Base-by-base conservation (phyloP, 371 early-diverging fungal species). In the Thermomucor indicae-seudaticae region DNA sequence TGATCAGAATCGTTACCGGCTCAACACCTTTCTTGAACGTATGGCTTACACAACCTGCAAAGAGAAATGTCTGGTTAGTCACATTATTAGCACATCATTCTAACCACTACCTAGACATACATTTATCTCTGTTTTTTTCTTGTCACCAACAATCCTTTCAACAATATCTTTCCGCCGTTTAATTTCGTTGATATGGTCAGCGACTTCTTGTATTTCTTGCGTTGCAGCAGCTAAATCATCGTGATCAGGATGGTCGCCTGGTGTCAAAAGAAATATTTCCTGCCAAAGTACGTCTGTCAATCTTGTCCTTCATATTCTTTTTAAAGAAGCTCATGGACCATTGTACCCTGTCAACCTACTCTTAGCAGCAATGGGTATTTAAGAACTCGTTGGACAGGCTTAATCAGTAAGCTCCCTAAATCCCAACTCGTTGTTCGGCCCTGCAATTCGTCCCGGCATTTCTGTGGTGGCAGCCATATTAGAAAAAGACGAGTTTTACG, bases 101-200 rank as follows among this genome's bases (percentile, higher is more conserved):
- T 6, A 3, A 17, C 0, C 12, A 10, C 12, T n/a, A 2, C 8
- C 4, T 24, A 28, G 25, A 44, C 61, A 50, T 69, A 84, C 83
- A 75, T 80, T 79, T 2, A 83, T 77, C 40, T 88, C 87, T 4
- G 64, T 65, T 43, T 72, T 72, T 48, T 80, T 79, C 60, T 86
- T 88, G 25, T 80, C 81, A 6, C 85, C 84, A 4, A 90, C 88
- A 58, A 90, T 88, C 58, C 84, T 85, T 25, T 93, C 91, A 0
- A 91, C 90, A 43, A 89, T 83, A 63, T 93, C 93, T 64, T 90
- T 91, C 37, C 91, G 73, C 47, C 84, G 75, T 67, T 93, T 93
- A 40, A 88, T 83, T 48, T 90, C 88, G 60, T 93, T 93, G 55
- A 91, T 91, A 39, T 83, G 81, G 41, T 89, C 91, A 1, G 91